phyloP scores from a whole-genome alignment of 1,139 yeast species.

The Yamadazyma taylorii region DNA sequence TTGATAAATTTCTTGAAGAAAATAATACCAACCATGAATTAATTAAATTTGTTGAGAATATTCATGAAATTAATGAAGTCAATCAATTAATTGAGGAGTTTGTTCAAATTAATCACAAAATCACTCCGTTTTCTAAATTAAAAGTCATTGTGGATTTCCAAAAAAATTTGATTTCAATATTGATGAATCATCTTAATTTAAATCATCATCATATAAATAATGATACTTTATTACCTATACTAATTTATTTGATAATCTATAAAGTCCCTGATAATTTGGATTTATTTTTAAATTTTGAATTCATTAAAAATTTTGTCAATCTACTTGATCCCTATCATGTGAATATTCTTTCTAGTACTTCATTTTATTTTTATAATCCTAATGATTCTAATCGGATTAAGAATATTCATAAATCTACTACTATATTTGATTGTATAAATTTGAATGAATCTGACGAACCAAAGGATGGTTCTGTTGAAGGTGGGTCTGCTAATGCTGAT shows the following conservation, averaged over 20 bases:
- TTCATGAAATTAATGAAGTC: slow-evolving; percentile 16
- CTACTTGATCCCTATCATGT: slow-evolving; percentile 31
- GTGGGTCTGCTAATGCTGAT: too few relatives aligned
- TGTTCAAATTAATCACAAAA: slow-evolving; percentile 14
- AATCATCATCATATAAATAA: slow-evolving; percentile 33
- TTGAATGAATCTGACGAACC: slow-evolving; percentile 20
- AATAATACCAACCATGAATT: slow-evolving; percentile 18
- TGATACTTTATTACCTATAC: slow-evolving; percentile 40
- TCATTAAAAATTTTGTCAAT: slow-evolving; percentile 38
- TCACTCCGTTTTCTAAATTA: slow-evolving; percentile 38
- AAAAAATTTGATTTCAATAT: slow-evolving; percentile 28
- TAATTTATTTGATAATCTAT: slow-evolving; percentile 38
- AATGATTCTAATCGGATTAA: slow-evolving; percentile 12
- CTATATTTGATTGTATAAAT: slow-evolving; percentile 34
- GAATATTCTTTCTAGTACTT: slow-evolving; percentile 20
- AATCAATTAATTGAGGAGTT: slow-evolving; percentile 18
- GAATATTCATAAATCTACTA: slow-evolving; percentile 10
- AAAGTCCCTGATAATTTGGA: slow-evolving; percentile 23
- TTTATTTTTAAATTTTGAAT: slow-evolving; percentile 37
- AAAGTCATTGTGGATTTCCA: slow-evolving; percentile 31
- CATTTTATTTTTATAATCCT: slow-evolving; percentile 20
- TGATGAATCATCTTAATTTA: slow-evolving; percentile 18
- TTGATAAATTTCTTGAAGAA: slow-evolving; percentile 31
- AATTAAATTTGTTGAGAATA: slow-evolving; percentile 19
- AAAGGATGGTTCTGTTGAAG: too few relatives aligned